phyloP scores from a whole-genome alignment of 371 early-diverging fungal genomes.

The Mucor indicus region DNA sequence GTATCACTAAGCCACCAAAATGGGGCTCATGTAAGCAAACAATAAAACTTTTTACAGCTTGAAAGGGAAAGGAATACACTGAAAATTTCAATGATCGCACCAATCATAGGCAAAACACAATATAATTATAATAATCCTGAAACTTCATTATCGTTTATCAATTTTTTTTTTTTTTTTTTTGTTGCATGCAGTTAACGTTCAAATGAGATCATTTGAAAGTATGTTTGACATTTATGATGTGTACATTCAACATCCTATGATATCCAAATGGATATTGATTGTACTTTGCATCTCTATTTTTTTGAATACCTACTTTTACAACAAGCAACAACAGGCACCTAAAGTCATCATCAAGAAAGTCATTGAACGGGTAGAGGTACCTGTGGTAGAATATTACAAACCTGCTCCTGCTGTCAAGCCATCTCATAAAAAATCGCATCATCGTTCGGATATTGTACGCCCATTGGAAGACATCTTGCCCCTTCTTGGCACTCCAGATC shows the following conservation, averaged over 20 bases:
- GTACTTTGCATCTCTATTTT: conserved; percentile 49
- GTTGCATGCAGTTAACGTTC: no score
- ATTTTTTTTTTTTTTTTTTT: no score
- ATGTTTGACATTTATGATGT: conserved; percentile 47
- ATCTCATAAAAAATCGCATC: not conserved
- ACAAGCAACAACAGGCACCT: conserved; percentile 50
- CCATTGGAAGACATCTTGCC: conserved; percentile 56
- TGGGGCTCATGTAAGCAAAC: no score
- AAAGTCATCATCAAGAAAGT: conserved; percentile 6
- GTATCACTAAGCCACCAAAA: no score
- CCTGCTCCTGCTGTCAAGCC: no score
- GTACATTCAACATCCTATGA: conserved; percentile 55
- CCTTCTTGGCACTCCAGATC: conserved; percentile 50
- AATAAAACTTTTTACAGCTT: no score
- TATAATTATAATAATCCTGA: no score
- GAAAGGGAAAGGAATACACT: no score
- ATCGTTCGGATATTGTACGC: conserved; percentile 17
- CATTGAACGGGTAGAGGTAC: not conserved
- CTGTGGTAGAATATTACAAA: no score
- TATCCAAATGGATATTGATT: conserved; percentile 55
- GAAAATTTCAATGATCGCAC: no score
- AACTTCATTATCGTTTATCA: no score
- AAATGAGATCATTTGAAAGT: conserved; percentile 36
- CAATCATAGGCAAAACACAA: no score
- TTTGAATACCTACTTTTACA: conserved; percentile 60